These are phyloP conservation scores for Phaeotremella skinneri DNA, from an alignment of 768 basidiomycete genomes.

Conservation along the genomic window DNA sequence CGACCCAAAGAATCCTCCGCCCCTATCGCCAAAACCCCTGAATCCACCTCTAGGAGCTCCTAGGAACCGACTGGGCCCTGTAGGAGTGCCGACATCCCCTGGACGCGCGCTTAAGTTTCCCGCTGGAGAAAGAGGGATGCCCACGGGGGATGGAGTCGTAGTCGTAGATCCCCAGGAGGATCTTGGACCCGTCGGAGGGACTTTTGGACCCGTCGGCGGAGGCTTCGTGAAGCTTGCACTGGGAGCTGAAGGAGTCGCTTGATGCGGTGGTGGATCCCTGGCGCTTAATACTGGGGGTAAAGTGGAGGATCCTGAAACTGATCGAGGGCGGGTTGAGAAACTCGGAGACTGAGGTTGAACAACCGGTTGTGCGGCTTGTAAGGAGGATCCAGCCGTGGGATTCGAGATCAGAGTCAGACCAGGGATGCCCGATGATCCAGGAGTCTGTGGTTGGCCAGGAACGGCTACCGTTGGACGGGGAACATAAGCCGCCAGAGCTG, in stretches of 20 bases:
- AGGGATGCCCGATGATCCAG: too few species aligned
- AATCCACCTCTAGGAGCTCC: conserved; percentile 5
- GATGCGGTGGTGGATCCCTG: conserved; percentile 20
- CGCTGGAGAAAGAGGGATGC: background rate
- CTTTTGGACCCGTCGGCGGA: conserved; percentile 30
- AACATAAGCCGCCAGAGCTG: too few species aligned
- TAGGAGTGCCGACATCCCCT: background rate
- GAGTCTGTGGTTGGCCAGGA: too few species aligned
- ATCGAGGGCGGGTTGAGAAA: too few species aligned
- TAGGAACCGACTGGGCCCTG: background rate
- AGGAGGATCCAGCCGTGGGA: too few species aligned
- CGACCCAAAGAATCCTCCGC: conserved; percentile 1
- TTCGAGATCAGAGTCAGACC: background rate
- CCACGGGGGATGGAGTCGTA: background rate
- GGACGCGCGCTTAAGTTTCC: background rate
- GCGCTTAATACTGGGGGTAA: conserved; percentile 9
- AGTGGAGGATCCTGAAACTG: too few species aligned
- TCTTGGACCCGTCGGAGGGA: conserved; percentile 31
- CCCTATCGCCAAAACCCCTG: background rate
- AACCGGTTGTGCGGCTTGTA: too few species aligned
- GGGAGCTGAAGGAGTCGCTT: background rate
- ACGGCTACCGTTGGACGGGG: too few species aligned
- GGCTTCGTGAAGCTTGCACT: background rate
- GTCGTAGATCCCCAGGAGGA: background rate
- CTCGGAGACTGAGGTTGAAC: too few species aligned